Percentiles rank a stretch among this genome's conserved stretches.
These are phyloP conservation scores for Megacollybia marginata DNA, from an alignment of 768 basidiomycete species.

Conservation along the genomic window DNA sequence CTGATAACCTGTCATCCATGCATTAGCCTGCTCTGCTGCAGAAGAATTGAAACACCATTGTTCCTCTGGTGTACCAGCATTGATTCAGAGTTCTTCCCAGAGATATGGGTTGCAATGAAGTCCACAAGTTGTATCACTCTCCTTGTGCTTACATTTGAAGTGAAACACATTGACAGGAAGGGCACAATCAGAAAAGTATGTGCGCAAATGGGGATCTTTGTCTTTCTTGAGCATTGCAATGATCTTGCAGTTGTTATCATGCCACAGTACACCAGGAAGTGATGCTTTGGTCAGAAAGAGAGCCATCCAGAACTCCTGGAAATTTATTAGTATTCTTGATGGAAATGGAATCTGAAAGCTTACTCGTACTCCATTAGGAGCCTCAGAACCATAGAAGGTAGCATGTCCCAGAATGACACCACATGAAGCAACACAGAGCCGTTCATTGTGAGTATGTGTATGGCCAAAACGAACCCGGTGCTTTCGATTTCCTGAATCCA, in stretches of 20 bases:
- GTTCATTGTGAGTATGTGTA: too few relatives aligned
- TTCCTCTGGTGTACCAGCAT: slow-evolving; percentile 9
- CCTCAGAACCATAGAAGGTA: too few relatives aligned
- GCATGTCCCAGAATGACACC: too few relatives aligned
- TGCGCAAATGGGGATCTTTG: too few relatives aligned
- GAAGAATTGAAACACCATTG: slow-evolving; percentile 40
- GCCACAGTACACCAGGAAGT: slow-evolving; percentile 14
- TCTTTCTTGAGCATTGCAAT: slow-evolving; percentile 5
- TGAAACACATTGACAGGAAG: slow-evolving; percentile 24
- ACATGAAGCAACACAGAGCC: too few relatives aligned
- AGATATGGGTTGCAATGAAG: slow-evolving; percentile 22
- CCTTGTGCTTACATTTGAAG: slow-evolving; percentile 18
- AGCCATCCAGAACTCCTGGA: too few relatives aligned
- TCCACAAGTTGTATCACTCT: too few relatives aligned
- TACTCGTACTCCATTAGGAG: too few relatives aligned
- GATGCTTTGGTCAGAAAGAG: slow-evolving; percentile 1
- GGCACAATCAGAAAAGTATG: too few relatives aligned
- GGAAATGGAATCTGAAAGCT: too few relatives aligned
- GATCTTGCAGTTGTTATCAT: slow-evolving; percentile 15
- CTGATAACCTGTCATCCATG: slow-evolving; percentile 32
- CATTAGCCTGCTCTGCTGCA: slow-evolving; percentile 31
- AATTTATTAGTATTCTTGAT: slow-evolving; percentile 14
- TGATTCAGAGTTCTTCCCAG: slow-evolving; percentile 25
- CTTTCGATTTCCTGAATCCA: too few relatives aligned
- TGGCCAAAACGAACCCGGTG: too few relatives aligned